These are phyloP conservation scores for Geotrichum siamense DNA, from an alignment of 1,139 yeast genomes.

Conservation along the genomic window DNA sequence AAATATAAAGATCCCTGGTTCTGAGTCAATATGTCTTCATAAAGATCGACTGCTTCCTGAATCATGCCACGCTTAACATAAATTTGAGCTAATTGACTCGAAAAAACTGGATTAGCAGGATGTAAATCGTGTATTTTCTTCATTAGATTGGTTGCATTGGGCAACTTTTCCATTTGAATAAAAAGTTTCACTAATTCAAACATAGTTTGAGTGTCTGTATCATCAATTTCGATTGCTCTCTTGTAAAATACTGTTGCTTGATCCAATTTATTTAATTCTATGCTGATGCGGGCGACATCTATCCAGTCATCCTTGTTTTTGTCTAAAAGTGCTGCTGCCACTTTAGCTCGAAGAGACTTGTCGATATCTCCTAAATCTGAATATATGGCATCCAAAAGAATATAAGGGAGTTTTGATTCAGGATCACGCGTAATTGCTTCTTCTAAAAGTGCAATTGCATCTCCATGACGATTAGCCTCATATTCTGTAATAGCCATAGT, in stretches of 20 bases:
- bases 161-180: constrained; percentile 53
- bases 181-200: constrained; percentile 54
- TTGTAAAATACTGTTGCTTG: constrained; percentile 83
- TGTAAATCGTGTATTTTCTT: constrained; percentile 52
- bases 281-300: constrained; percentile 68
- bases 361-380: constrained; percentile 57
- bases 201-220: constrained; percentile 45
- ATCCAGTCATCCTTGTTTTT: constrained; percentile 73
- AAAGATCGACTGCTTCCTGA: constrained; percentile 74
- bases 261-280: constrained; percentile 59
- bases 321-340: constrained; percentile 75
- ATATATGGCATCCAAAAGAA: constrained; percentile 77
- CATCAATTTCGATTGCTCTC: constrained; percentile 58
- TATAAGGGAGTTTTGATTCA: constrained; percentile 73
- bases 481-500: constrained; percentile 68
- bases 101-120: constrained; percentile 56
- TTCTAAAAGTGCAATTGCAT: constrained; percentile 57
- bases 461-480: constrained; percentile 56
- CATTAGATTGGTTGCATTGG: constrained; percentile 70
- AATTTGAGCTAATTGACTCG: constrained; percentile 69
- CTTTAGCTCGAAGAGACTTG: constrained; percentile 75
- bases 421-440: constrained; percentile 76
- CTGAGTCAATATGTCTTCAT: constrained; percentile 39
- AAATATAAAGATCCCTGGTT: constrained; percentile 22
- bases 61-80: constrained; percentile 69